These are phyloP conservation scores for Aurantiochytrium sp. DNA, from an alignment of 108 stramenopile genomes.

Conservation along the genomic window DNA sequence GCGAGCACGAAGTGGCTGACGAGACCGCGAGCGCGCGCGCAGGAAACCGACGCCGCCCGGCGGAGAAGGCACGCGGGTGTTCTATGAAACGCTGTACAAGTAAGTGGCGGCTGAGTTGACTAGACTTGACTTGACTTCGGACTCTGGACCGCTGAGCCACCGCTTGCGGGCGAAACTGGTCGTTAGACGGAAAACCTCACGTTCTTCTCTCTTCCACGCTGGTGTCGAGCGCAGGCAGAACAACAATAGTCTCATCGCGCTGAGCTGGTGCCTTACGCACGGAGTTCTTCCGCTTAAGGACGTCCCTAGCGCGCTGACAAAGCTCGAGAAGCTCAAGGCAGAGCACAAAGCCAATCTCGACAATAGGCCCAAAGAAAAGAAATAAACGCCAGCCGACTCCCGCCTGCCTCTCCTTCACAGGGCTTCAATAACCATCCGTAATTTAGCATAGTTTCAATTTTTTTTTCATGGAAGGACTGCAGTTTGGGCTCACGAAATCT, in stretches of 20 bases:
- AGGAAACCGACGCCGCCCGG: background rate
- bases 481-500: background rate
- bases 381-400: background rate
- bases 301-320: background rate
- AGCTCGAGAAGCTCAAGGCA: background rate
- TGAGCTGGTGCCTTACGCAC: background rate
- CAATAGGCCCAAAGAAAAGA: background rate
- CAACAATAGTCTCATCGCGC: background rate
- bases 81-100: constrained; percentile 22
- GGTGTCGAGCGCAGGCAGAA: background rate
- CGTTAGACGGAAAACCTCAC: background rate
- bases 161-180: too few relatives aligned
- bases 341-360: background rate
- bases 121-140: too few relatives aligned
- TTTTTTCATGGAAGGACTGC: background rate
- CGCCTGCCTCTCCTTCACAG: too few relatives aligned
- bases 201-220: background rate
- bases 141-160: too few relatives aligned
- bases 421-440: too few relatives aligned
- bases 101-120: too few relatives aligned
- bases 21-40: too few relatives aligned
- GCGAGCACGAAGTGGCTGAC: too few relatives aligned
- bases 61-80: constrained; percentile 9
- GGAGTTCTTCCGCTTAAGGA: constrained; percentile 14
- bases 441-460: background rate